Evolutionary conservation across 371 early-diverging fungal species (phyloP), one percentile per base, ranked within the genome.

Genomic region (Mortierella sp.): DNA sequence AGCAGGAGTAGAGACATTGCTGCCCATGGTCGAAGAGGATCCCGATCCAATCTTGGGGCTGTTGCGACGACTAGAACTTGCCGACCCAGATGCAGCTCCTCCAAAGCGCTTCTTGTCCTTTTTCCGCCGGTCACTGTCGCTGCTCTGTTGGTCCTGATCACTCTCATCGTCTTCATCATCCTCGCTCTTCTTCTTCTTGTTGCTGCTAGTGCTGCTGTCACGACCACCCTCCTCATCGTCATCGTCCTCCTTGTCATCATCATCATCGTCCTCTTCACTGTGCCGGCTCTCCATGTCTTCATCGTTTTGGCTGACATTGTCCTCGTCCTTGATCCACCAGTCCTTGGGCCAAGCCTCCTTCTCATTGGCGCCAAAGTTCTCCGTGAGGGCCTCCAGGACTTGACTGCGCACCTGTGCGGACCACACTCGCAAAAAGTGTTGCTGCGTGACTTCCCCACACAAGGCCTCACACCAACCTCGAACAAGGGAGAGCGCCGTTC

Each of bases 61-160:
- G 29, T 85, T 85, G 12, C 85, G 81, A 41, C 85, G 79, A 54
- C 81, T 84, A 29, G 84, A 78, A 2, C 74, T 76, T 49, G 70
- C 71, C 58, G 85, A 81, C n/a, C 75, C 75, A 63, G 65, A 35
- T 21, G 75, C 72, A 7, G 65, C 74, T 10, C 81, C 81, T 24
- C 75, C 75, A 48, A 81, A 75, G 12, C 80, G 78, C 60, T 75
- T 76, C 72, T 58, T 77, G 18, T 78, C 82, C 74, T 82, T 78
- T 60, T 56, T 75, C 63, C 70, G 74, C 73, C 29, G 72, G 4
- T 76, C 74, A 29, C 49, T 74, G 35, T 79, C 84, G 46, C 77
- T 75, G 27, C 75, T 73, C 76, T 70, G 71, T 27, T 60, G 65
- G 24, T 75, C 78, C 35, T 75, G 48, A n/a, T 84, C 84, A 27